Evolutionary conservation across 2,329 filamentous ascomycete species (phyloP).

Genomic region (Rhynchosporium graminicola): DNA sequence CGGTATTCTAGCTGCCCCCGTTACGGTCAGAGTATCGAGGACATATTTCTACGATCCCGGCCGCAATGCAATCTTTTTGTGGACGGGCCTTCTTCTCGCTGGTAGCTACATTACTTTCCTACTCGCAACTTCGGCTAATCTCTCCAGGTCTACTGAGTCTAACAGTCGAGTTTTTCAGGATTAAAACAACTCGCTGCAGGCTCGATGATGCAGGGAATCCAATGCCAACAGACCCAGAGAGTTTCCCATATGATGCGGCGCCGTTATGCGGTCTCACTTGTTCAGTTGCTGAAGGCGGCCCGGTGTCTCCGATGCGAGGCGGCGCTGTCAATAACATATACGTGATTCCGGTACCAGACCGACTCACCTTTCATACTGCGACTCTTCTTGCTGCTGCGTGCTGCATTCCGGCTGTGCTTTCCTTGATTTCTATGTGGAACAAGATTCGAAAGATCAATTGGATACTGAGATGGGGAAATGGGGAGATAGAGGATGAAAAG

Average conservation of each 20-base stretch:
- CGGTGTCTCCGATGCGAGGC: slow-evolving; percentile 55
- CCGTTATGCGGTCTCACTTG: slow-evolving; percentile 51
- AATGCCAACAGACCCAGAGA: slow-evolving; percentile 40
- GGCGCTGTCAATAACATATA: slow-evolving; percentile 62
- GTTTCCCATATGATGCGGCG: slow-evolving; percentile 48
- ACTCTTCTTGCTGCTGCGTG: slow-evolving; percentile 64
- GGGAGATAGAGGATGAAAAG: slow-evolving; percentile 33
- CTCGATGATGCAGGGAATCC: slow-evolving; percentile 44
- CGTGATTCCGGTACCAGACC: slow-evolving; percentile 58
- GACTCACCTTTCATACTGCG: slow-evolving; percentile 58
- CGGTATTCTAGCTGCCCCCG: slow-evolving; percentile 63
- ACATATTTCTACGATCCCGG: slow-evolving; percentile 67
- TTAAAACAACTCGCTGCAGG: slow-evolving; percentile 47
- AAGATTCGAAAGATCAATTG: slow-evolving; percentile 65
- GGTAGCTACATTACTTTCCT: not conserved
- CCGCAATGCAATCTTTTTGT: slow-evolving; percentile 66
- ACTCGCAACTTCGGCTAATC: not conserved
- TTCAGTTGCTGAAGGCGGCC: slow-evolving; percentile 45
- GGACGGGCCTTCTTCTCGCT: slow-evolving; percentile 59
- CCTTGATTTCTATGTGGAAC: slow-evolving; percentile 61
- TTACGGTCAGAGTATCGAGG: slow-evolving; percentile 59
- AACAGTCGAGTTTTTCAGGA: slow-evolving; percentile 64
- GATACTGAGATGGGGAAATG: slow-evolving; percentile 47
- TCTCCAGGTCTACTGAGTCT: slow-evolving; percentile 58
- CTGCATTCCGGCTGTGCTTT: slow-evolving; percentile 64